Evolutionary conservation across 768 basidiomycete species (phyloP), one percentile per base, ranked within the genome.

Genomic region (Calocybe indica): DNA sequence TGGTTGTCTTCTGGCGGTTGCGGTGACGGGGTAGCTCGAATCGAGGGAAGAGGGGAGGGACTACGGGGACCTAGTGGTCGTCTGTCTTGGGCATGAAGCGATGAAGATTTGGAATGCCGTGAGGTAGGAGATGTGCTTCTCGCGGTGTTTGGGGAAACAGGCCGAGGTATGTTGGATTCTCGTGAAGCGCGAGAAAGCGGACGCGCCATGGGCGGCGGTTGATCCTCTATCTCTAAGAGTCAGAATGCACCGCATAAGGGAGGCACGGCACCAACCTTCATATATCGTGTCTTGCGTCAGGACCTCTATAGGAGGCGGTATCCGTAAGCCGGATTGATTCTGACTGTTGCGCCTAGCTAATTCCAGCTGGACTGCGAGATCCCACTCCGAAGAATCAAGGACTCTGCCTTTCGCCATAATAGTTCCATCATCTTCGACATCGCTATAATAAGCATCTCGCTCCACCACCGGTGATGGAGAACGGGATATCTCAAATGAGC

Each of bases 321-420:
- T 49, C 38, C 68, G 59, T 41, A 75, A 75, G 12, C 71, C 75
- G 49, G 79, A 75, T 55, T 92, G 90, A 61, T 76, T 87, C 58
- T 83, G 74, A 60, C 90, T 91, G 60, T 96, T 96, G 54, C 79
- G 78, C 50, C 89, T 72, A 5, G 93, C 93, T 42, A 95, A 69
- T 52, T 89, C 89, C 44, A 96, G 67, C 41, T 85, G 83, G 68
- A 79, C 73, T 14, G 83, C 76, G 45, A 95, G 70, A 59, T 94
- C 87, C 55, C 77, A 76, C 58, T 92, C 89, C 11, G 85, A 88
- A 43, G 78, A 71, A 52, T 88, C 83, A 52, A 78, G 64, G 5
- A 62, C 65, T 53, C 60, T 71, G 53, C 61, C 57, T 45, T 65
- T 60, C 8, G 64, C 62, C 42, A 64, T 48, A 44, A 71, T 62